These are phyloP conservation scores for Penicillium sp. DNA, from an alignment of 2,329 filamentous ascomycete genomes.

Conservation along the genomic window DNA sequence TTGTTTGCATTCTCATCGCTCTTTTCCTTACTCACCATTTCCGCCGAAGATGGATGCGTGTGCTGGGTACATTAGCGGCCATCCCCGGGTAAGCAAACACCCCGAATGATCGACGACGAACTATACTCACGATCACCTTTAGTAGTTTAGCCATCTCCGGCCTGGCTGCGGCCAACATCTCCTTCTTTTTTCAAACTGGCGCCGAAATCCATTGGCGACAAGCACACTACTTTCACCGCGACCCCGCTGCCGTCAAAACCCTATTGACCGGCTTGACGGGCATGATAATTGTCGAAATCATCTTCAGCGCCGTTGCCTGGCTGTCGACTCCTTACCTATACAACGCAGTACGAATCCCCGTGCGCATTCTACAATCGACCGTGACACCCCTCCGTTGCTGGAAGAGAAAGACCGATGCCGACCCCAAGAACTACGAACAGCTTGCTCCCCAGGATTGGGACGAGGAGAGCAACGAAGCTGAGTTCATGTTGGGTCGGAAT, in stretches of 20 bases:
- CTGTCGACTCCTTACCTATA: slow-evolving; percentile 15
- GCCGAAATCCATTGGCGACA: slow-evolving; percentile 28
- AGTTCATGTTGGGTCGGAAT: slow-evolving; percentile 2
- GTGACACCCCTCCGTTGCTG: slow-evolving; percentile 3
- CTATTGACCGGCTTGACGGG: slow-evolving; percentile 22
- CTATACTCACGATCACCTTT: not conserved
- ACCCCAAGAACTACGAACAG: slow-evolving; percentile 9
- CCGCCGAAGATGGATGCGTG: slow-evolving; percentile 10
- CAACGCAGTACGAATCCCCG: slow-evolving; percentile 5
- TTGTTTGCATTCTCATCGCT: slow-evolving; percentile 14
- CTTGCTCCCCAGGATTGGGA: slow-evolving; percentile 14
- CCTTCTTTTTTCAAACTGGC: slow-evolving; percentile 23
- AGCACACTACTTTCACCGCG: slow-evolving; percentile 20
- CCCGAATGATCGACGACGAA: not conserved
- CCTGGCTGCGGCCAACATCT: slow-evolving; percentile 23
- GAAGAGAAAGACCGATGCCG: slow-evolving; percentile 2
- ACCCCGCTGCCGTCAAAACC: slow-evolving; percentile 21
- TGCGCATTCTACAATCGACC: not conserved
- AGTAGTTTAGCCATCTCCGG: slow-evolving; percentile 19
- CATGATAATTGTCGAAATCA: slow-evolving; percentile 17
- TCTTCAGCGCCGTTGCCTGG: slow-evolving; percentile 14
- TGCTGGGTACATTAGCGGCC: slow-evolving; percentile 5
- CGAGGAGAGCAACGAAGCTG: slow-evolving; percentile 6
- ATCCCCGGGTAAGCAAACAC: slow-evolving; percentile 10
- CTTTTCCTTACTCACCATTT: slow-evolving; percentile 12